These are phyloP conservation scores for Leccinum griseonigrum DNA, from an alignment of 1,284 basidiomycete species.

Conservation along the genomic window DNA sequence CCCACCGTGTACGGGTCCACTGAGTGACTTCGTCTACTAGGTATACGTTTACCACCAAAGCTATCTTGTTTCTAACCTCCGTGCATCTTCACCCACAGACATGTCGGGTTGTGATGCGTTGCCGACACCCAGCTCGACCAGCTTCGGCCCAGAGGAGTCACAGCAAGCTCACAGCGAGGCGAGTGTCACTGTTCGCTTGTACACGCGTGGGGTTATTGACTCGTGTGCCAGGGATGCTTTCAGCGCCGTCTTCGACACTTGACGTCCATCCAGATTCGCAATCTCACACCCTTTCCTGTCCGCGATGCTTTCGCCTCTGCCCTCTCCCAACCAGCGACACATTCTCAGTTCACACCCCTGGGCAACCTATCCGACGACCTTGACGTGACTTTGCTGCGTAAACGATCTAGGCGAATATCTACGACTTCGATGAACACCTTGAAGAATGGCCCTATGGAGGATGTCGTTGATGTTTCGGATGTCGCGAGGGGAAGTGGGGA, in stretches of 20 bases:
- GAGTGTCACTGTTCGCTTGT: constrained; percentile 4
- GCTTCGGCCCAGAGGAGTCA: constrained; percentile 14
- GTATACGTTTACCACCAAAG: constrained; percentile 5
- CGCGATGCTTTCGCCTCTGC: constrained; percentile 75
- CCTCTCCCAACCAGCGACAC: constrained; percentile 59
- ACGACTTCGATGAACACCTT: constrained; percentile 52
- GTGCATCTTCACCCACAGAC: constrained; percentile 4
- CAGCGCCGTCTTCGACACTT: constrained; percentile 77
- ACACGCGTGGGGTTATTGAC: neutral
- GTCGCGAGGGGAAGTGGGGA: constrained; percentile 32
- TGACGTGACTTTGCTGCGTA: constrained; percentile 57
- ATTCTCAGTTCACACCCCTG: constrained; percentile 52
- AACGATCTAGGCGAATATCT: constrained; percentile 61
- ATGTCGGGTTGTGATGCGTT: constrained; percentile 22
- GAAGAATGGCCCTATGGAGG: constrained; percentile 47
- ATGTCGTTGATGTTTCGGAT: constrained; percentile 32
- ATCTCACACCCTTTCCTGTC: constrained; percentile 77
- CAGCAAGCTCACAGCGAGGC: constrained; percentile 16
- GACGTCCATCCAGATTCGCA: constrained; percentile 69
- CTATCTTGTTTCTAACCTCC: neutral
- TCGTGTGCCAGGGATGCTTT: constrained; percentile 16
- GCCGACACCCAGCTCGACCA: constrained; percentile 15
- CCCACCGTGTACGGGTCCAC: neutral
- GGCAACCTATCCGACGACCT: constrained; percentile 67
- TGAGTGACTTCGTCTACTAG: neutral